These are phyloP conservation scores for Chaetomiaceae sp. DNA, from an alignment of 2,329 filamentous ascomycete species.

Conservation along the genomic window DNA sequence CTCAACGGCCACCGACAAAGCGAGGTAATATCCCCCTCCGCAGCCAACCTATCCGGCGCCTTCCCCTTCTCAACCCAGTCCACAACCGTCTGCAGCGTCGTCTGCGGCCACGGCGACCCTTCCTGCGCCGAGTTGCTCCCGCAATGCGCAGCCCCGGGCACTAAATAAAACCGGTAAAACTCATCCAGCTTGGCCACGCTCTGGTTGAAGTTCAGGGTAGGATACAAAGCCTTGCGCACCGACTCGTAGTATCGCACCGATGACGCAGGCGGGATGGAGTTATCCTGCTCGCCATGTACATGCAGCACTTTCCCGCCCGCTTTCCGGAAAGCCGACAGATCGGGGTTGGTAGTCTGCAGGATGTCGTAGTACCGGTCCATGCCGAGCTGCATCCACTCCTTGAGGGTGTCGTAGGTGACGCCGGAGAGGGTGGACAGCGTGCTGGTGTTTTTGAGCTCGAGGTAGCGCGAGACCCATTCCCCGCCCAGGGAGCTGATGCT, in stretches of 20 bases:
- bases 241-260: neutral
- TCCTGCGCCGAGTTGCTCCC: neutral
- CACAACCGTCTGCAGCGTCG: neutral
- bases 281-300: neutral
- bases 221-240: neutral
- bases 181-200: neutral
- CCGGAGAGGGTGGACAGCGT: neutral
- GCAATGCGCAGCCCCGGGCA: neutral
- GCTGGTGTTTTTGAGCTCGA: neutral
- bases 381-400: neutral
- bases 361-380: neutral
- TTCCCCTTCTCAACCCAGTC: neutral
- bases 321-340: neutral
- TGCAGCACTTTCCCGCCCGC: neutral
- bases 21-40: neutral
- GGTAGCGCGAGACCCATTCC: neutral
- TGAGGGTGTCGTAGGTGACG: neutral
- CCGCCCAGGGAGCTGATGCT: constrained; percentile 2
- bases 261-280: neutral
- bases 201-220: neutral
- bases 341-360: neutral
- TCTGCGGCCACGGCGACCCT: neutral
- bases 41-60: neutral
- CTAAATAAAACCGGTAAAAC: neutral
- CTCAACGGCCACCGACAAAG: neutral